These are phyloP conservation scores for Pittosporum tobira DNA, from an alignment of 129 eudicot genomes.

Conservation along the genomic window DNA sequence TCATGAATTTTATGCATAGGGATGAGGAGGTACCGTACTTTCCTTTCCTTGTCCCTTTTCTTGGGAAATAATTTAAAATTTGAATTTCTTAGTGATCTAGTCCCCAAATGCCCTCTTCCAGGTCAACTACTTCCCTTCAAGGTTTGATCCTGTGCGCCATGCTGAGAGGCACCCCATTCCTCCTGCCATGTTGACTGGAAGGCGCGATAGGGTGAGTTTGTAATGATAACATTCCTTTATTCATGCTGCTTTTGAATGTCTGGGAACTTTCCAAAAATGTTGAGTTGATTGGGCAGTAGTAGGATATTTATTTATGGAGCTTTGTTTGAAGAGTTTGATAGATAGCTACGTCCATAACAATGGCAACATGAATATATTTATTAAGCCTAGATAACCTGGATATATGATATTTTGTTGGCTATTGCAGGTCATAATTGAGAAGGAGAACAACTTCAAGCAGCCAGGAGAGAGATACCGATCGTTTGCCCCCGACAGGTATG, in stretches of 20 bases:
- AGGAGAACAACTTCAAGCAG: conserved; percentile 78
- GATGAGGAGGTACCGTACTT: conserved; percentile 59
- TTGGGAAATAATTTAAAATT: neutral
- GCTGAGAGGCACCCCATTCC: conserved; percentile 71
- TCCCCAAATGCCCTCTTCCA: conserved; percentile 11
- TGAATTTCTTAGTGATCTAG: neutral
- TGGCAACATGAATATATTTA: neutral
- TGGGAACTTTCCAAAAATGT: neutral
- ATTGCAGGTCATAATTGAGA: conserved; percentile 51
- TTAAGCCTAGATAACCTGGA: neutral
- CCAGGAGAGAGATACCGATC: conserved; percentile 92
- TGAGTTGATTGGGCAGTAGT: neutral
- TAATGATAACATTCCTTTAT: neutral
- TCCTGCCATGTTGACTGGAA: conserved; percentile 38
- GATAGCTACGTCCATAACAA: neutral
- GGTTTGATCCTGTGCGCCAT: conserved; percentile 59
- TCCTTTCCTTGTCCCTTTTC: neutral
- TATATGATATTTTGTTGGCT: neutral
- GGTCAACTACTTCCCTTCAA: conserved; percentile 79
- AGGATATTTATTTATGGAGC: neutral
- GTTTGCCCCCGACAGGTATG: conserved; percentile 77
- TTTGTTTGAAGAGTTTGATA: neutral
- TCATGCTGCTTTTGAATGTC: neutral
- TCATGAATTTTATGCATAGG: conserved; percentile 72
- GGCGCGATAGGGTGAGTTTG: conserved; percentile 55